A percentile compares a stretch with the other conserved stretches of the same genome.
These are phyloP conservation scores for Amyloporia xantha DNA, from an alignment of 768 basidiomycete genomes.

Conservation along the genomic window DNA sequence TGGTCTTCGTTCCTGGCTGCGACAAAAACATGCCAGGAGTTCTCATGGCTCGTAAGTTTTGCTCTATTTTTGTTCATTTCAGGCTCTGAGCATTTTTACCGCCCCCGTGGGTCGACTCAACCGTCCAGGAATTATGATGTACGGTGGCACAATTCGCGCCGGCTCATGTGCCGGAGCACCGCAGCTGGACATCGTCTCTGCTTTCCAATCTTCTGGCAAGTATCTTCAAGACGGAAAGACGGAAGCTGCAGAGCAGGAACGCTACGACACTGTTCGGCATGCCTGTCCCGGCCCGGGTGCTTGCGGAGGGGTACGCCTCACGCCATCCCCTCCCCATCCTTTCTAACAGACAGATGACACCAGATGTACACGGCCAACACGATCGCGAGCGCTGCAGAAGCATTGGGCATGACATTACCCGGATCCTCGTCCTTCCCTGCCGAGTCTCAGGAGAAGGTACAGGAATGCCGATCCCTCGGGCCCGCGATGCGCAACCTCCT, in stretches of 20 bases:
- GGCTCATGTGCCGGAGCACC: slow-evolving; percentile 87
- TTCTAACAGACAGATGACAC: slow-evolving; percentile 4
- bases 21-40: slow-evolving; percentile 99
- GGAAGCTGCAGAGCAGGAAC: slow-evolving; percentile 68
- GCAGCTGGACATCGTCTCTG: slow-evolving; percentile 91
- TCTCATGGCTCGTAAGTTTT: slow-evolving; percentile 77
- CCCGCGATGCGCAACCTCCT: slow-evolving; percentile 80
- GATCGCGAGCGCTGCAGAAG: slow-evolving; percentile 95
- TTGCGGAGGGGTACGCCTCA: slow-evolving; percentile 73
- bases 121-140: slow-evolving; percentile 95
- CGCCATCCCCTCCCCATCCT: neutral
- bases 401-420: slow-evolving; percentile 91
- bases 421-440: slow-evolving; percentile 98
- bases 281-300: slow-evolving; percentile 98
- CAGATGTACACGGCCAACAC: slow-evolving; percentile 99
- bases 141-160: slow-evolving; percentile 91
- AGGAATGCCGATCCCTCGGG: slow-evolving; percentile 79
- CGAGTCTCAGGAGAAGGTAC: slow-evolving; percentile 79
- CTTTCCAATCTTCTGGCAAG: slow-evolving; percentile 96
- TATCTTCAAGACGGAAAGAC: slow-evolving; percentile 89
- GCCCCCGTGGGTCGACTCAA: slow-evolving; percentile 83
- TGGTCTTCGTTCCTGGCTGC: slow-evolving; percentile 95
- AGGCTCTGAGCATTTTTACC: neutral
- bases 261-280: slow-evolving; percentile 84
- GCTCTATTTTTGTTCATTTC: neutral